Evolutionary conservation across 495 filamentous ascomycete species (phyloP), one percentile per base, ranked within the genome.

Genomic region (Aspergillus panamensis): DNA sequence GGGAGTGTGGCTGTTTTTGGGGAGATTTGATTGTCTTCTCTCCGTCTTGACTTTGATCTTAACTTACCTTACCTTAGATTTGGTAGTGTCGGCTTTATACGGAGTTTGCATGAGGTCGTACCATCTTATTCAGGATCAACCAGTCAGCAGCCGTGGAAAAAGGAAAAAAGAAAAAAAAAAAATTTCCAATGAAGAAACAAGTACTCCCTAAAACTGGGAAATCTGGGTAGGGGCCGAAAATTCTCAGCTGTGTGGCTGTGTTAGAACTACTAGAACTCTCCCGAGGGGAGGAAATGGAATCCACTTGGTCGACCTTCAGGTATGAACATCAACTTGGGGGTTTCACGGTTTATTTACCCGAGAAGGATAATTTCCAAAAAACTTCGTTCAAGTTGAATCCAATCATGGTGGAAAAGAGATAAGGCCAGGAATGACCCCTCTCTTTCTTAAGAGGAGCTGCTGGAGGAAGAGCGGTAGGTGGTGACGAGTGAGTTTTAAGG

Each of bases 241-340:
- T 39, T 39, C 54, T 62, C 60, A 66, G 67, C 65, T 69, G 62
- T 50, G 69, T 70, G 69, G 69, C 69, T 72, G 69, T 72, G 69
- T 66, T 69, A 62, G 45, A 42, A 50, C 54, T 31, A 52, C 20
- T 12, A 5, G 14, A 25, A n/a, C n/a, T n/a, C 25, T 25, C 25
- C 25, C 25, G 25, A 25, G 35, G 35, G 14, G 35, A 39, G 8
- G 35, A n/a, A n/a, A n/a, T n/a, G n/a, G n/a, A 39, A 39, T 39
- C 35, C 35, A 39, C 49, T 14, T 19, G 1, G 30, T 17, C 25
- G 33, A n/a, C 16, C 39, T 21, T 12, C 13, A 40, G 32, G 32
- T 13, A 7, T 35, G 12, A 13, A 19, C 25, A 25, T 25, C 25
- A 25, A 25, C 25, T 25, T 25, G 25, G 25, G 25, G 25, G 2